Conservation (phyloP, 306 rosid genomes). For the Erythrophleum fordii region DNA sequence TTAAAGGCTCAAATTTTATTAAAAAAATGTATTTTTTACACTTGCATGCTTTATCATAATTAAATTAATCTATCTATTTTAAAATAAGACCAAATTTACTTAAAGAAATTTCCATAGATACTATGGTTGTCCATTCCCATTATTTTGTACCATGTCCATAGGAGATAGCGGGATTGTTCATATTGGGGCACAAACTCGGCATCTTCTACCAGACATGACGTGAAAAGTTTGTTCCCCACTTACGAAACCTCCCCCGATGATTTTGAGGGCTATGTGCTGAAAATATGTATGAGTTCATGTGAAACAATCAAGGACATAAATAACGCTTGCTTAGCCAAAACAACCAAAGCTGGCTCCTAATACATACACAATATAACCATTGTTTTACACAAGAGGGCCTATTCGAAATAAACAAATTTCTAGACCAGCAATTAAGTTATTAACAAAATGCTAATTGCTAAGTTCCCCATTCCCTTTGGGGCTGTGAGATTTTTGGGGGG, state of each 20-base stretch:
- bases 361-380: not conserved
- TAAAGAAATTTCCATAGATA: not conserved
- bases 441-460: conserved; percentile 11
- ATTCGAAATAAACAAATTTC: not conserved
- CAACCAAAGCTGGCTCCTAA: not conserved
- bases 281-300: not conserved
- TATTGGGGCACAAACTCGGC: not conserved
- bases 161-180: not conserved
- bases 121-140: not conserved
- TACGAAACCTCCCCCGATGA: not conserved
- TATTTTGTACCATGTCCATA: not conserved
- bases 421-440: conserved; percentile 10
- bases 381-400: not conserved
- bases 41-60: not conserved
- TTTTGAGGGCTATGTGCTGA: not conserved
- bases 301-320: not conserved
- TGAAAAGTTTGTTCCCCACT: not conserved
- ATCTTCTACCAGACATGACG: not conserved
- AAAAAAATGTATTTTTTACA: no score
- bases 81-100: no score
- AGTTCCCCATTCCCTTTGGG: not conserved
- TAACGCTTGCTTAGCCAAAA: not conserved
- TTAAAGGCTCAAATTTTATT: no score
- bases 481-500: not conserved
- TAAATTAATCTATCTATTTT: not conserved